Base-by-base conservation (phyloP, 768 basidiomycete genomes). In the Antrodiella citrinella region DNA sequence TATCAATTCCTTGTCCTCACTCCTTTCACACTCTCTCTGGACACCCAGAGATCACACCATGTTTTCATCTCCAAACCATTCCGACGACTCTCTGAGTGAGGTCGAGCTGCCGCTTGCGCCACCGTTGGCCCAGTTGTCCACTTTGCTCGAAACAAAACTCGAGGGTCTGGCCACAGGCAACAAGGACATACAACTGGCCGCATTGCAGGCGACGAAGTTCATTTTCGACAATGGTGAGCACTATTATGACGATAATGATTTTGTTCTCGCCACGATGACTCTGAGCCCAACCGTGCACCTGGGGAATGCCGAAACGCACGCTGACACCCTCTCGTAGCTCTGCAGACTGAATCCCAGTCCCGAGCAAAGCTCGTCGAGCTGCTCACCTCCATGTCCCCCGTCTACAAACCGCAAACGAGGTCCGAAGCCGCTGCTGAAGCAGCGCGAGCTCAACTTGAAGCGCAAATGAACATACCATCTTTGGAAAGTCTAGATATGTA, bases 151-250 rank as follows among this genome's bases (percentile, higher is more conserved):
- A 26, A 67, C 72, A 35, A 68, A 69, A 24, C 73, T 77, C 21
- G 78, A 85, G 61, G 68, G 67, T 5, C 67, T 90, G 52, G 76
- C 77, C n/a, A 60, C 65, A 9, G 79, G 82, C 42, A 78, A 69
- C 62, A 56, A 66, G 43, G 75, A 76, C 39, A 71, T 88, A 23
- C 74, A 75, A 40, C 61, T 65, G 47, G 75, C 79, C 45, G 81
- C 86, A 15, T 68, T 91, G 22, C 63, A 69, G 48, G 86, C 86
- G n/a, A 67, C 83, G 19, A 86, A 89, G 68, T 79, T 76, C 59
- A 65, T 88, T 12, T 92, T 90, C 56, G 85, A 91, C 64, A 67
- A 82, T 46, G 84, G 88, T 89, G 62, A 54, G 81, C 62, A 30
- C 44, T 26, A 23, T 43, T 26, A 47, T 46, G n/a, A 39, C 26